Percentiles rank a stretch among this genome's conserved stretches.
Evolutionary conservation across 805 yeast genomes (phyloP).

Genomic region (Sporopachydermia quercuum): DNA sequence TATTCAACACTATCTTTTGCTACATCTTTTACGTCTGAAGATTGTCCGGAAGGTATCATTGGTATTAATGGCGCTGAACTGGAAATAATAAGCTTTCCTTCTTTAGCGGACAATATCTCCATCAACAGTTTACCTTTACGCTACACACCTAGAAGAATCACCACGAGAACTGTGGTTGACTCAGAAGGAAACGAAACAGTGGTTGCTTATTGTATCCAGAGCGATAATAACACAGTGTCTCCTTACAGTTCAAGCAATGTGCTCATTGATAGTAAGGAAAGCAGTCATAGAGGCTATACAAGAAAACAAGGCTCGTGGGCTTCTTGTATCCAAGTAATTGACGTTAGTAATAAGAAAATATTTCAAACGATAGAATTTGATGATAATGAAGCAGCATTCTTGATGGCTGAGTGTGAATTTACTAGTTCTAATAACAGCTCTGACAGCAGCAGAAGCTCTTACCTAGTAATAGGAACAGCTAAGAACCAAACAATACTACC

Average conservation of each 20-base stretch:
- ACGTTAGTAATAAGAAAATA: slow-evolving; percentile 20
- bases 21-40: slow-evolving; percentile 46
- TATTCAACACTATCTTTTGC: slow-evolving; percentile 26
- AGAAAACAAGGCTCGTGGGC: slow-evolving; percentile 24
- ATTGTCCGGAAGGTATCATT: slow-evolving; percentile 45
- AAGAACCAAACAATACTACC: slow-evolving; percentile 14
- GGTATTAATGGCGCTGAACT: slow-evolving; percentile 40
- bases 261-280: slow-evolving; percentile 19
- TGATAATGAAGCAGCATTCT: slow-evolving; percentile 27
- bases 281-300: slow-evolving; percentile 32
- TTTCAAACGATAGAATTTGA: slow-evolving; percentile 30
- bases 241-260: slow-evolving; percentile 10
- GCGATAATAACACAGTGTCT: slow-evolving; percentile 24
- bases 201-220: slow-evolving; percentile 28
- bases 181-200: slow-evolving; percentile 10
- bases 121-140: slow-evolving; percentile 28
- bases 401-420: slow-evolving; percentile 22
- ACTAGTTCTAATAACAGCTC: slow-evolving; percentile 9
- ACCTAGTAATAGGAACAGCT: slow-evolving; percentile 15
- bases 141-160: slow-evolving; percentile 35
- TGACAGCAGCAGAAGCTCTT: slow-evolving; percentile 8
- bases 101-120: slow-evolving; percentile 13
- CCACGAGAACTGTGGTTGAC: slow-evolving; percentile 10
- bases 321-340: slow-evolving; percentile 38
- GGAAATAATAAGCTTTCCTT: slow-evolving; percentile 21